Evolutionary conservation across 768 basidiomycete species (phyloP).

Genomic region (Suillus variegatus): DNA sequence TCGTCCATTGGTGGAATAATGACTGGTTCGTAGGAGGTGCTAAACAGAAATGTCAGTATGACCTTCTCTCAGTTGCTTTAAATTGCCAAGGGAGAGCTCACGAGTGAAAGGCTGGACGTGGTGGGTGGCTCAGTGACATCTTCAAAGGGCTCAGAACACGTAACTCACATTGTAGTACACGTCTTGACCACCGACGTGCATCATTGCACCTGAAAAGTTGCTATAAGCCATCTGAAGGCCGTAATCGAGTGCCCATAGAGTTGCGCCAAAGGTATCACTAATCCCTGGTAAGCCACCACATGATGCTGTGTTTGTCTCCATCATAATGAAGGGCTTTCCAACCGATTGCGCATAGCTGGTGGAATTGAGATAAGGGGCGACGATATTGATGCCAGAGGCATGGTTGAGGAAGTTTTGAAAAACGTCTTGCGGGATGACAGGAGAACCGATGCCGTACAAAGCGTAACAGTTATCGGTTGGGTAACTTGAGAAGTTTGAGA

Average conservation of each 20-base stretch:
- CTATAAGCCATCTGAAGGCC: constrained; percentile 48
- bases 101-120: constrained; percentile 49
- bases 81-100: constrained; percentile 14
- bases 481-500: constrained; percentile 33
- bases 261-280: constrained; percentile 49
- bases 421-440: constrained; percentile 37
- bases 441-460: constrained; percentile 19
- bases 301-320: constrained; percentile 55
- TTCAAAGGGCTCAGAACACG: constrained; percentile 2
- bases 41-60: constrained; percentile 8
- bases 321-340: constrained; percentile 47
- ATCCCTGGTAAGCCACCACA: constrained; percentile 58
- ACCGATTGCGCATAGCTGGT: constrained; percentile 32
- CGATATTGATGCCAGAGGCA: constrained; percentile 34
- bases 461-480: constrained; percentile 37
- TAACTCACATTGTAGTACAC: constrained; percentile 53
- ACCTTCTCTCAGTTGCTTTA: background rate
- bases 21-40: constrained; percentile 46
- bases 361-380: constrained; percentile 38
- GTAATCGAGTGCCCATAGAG: constrained; percentile 54
- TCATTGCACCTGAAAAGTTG: constrained; percentile 47
- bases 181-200: constrained; percentile 50
- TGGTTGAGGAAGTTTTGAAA: constrained; percentile 49
- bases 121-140: background rate
- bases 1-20: constrained; percentile 38